Base-by-base conservation (phyloP, 176 grass and related monocot species). In the Rhynchospora pubera region DNA sequence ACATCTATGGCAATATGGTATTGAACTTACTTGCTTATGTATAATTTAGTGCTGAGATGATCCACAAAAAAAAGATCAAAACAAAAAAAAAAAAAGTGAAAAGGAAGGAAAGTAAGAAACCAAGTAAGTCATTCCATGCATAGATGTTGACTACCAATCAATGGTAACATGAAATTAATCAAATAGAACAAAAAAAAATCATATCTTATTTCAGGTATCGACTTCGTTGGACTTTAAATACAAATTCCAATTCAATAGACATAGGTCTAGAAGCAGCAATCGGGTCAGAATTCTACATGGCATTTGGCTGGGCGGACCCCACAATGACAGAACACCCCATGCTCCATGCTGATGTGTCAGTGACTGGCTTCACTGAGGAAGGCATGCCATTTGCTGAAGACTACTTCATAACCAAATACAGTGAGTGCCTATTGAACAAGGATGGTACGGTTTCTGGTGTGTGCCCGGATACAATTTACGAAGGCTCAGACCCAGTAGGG, bases 241-340 rank as follows among this genome's bases (percentile, higher is more conserved):
- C 88, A 51, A 73, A 87, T 14, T 77, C 84, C 2, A 91, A 88
- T 84, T 85, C 92, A 58, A 82, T 98, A 73, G 89, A 94, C 65
- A 65, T 98, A 66, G 95, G 87, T 64, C 85, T 98, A 22, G 95
- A 98, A 84, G 92, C 92, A 2, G 76, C 87, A 0, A 61, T 90
- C 12, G 90, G 95, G 34, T 94, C 95, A 3, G 89, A 98, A 83
- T 94, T 94, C 89, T 94, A 98, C 80, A 88, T 98, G 89, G 90
- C 90, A 56, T 94, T 98, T 74, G 95, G 95, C 57, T 98, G 95
- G 95, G 87, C 90, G 1, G 47, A 81, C 7, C 89, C 95, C 11
- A 66, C 46, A 12, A n/a, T 64, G 67, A 82, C 74, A 4, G 24
- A 85, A 0, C 90, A 87, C 9, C 86, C 90, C 79, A 89, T 98